A percentile compares a stretch with the other conserved stretches of the same genome.
Conservation (phyloP, 805 yeast species). For the Sporopachydermia quercuum region DNA sequence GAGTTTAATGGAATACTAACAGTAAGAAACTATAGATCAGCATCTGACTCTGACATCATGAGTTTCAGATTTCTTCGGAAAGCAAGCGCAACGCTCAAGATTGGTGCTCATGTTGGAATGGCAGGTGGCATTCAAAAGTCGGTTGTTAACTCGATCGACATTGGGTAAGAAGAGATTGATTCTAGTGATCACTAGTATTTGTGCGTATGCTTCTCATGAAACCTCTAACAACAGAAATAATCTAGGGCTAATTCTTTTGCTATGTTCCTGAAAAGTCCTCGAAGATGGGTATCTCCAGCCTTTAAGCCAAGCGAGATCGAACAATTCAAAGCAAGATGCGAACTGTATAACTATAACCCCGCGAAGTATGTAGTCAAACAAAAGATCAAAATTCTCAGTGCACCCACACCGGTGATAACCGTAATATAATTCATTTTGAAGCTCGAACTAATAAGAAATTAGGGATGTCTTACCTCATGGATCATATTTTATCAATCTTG, state of each 20-base stretch:
- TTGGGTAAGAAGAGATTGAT: slow-evolving; percentile 17
- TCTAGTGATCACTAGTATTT: not conserved
- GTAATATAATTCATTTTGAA: too few relatives aligned
- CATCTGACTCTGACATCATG: not conserved
- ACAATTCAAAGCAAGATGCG: slow-evolving; percentile 51
- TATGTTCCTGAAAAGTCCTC: slow-evolving; percentile 75
- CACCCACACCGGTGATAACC: too few relatives aligned
- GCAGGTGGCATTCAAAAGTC: slow-evolving; percentile 32
- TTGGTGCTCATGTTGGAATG: slow-evolving; percentile 47
- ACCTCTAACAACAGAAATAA: not conserved
- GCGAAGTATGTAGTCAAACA: slow-evolving; percentile 26
- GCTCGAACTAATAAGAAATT: too few relatives aligned
- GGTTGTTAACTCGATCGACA: slow-evolving; percentile 27
- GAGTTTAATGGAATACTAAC: not conserved
- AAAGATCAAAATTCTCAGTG: too few relatives aligned
- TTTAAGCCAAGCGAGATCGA: slow-evolving; percentile 50
- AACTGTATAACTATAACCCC: slow-evolving; percentile 51
- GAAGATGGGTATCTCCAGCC: slow-evolving; percentile 82
- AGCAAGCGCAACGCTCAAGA: slow-evolving; percentile 21
- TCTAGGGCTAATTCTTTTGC: slow-evolving; percentile 69
- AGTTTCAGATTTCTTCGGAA: slow-evolving; percentile 17
- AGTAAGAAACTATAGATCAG: slow-evolving; percentile 7
- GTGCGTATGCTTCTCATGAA: not conserved
- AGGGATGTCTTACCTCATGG: slow-evolving; percentile 84
- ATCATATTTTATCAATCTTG: slow-evolving; percentile 82